phyloP scores from a whole-genome alignment of 2,329 filamentous ascomycete genomes.

The Talaromyces sp. region DNA sequence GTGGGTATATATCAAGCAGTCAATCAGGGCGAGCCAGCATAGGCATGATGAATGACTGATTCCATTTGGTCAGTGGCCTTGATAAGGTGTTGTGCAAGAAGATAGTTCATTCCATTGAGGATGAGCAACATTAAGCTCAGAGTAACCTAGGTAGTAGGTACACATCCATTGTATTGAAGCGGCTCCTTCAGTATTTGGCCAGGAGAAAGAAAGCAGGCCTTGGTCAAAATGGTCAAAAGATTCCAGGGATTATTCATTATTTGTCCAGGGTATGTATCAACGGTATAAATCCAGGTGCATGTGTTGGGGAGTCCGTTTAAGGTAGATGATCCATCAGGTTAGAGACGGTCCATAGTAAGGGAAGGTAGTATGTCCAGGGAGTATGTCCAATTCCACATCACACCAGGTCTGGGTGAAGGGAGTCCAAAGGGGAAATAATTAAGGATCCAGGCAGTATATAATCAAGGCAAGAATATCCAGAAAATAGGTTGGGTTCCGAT shows the following conservation, averaged over 20 bases:
- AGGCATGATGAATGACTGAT: conserved; percentile 9
- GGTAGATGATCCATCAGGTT: too few species aligned
- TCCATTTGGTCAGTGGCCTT: conserved; percentile 19
- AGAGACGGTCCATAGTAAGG: conserved; percentile 3
- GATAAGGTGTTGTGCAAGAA: conserved; percentile 11
- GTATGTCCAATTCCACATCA: conserved; percentile 26
- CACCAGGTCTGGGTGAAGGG: conserved; percentile 32
- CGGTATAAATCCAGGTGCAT: conserved; percentile 4
- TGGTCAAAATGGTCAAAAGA: conserved; percentile 3
- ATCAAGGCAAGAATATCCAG: conserved; percentile 22
- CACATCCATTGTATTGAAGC: too few species aligned
- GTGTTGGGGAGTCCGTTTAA: not conserved
- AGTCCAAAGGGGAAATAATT: conserved; percentile 19
- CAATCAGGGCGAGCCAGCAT: conserved; percentile 8
- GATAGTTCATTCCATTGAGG: conserved; percentile 15
- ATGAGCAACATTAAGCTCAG: conserved; percentile 24
- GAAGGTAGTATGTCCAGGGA: conserved; percentile 9
- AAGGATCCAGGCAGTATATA: conserved; percentile 17
- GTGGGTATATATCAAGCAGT: conserved; percentile 2
- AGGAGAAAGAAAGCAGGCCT: conserved; percentile 4
- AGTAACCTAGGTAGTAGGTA: too few species aligned
- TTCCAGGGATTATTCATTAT: conserved; percentile 19
- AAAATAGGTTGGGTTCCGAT: conserved; percentile 22
- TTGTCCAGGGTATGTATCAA: conserved; percentile 10
- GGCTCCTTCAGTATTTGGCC: conserved; percentile 10